phyloP scores from a whole-genome alignment of 176 grass and related monocot genomes.

The Ensete glaucum region DNA sequence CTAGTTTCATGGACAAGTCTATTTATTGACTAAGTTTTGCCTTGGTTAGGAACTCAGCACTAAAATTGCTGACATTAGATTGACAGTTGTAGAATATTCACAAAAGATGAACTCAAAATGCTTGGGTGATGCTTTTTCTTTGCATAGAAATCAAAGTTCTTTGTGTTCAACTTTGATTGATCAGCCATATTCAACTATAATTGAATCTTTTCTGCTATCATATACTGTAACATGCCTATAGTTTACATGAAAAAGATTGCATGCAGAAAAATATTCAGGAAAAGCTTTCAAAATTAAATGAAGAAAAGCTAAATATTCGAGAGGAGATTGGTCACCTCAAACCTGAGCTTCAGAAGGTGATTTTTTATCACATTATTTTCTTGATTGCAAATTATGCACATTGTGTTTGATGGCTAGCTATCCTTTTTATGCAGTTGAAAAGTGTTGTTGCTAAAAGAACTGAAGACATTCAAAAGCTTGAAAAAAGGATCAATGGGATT shows the following conservation, averaged over 20 bases:
- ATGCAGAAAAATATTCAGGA: constrained; percentile 65
- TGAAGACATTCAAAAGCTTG: constrained; percentile 61
- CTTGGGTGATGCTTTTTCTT: background rate
- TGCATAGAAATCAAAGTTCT: background rate
- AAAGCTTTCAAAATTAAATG: constrained; percentile 61
- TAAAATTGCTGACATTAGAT: background rate
- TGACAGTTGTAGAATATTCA: background rate
- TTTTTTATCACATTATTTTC: constrained; percentile 1
- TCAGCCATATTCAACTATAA: background rate
- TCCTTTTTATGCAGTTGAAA: constrained; percentile 51
- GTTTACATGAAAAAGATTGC: background rate
- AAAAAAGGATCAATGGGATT: constrained; percentile 94
- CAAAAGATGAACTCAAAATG: background rate
- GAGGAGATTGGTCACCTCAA: constrained; percentile 63
- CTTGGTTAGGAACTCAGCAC: background rate
- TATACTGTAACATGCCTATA: background rate
- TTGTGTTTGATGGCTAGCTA: constrained; percentile 25
- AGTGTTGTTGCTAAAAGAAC: constrained; percentile 53
- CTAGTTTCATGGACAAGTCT: no score
- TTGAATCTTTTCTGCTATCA: background rate
- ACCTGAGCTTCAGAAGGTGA: constrained; percentile 69
- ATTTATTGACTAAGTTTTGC: no score
- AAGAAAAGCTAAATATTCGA: constrained; percentile 62
- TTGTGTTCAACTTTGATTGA: background rate
- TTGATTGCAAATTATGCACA: constrained; percentile 7